Evolutionary conservation across 1,284 basidiomycete genomes (phyloP), one percentile per base, ranked within the genome.

Genomic region (Ustilago loliicola): DNA sequence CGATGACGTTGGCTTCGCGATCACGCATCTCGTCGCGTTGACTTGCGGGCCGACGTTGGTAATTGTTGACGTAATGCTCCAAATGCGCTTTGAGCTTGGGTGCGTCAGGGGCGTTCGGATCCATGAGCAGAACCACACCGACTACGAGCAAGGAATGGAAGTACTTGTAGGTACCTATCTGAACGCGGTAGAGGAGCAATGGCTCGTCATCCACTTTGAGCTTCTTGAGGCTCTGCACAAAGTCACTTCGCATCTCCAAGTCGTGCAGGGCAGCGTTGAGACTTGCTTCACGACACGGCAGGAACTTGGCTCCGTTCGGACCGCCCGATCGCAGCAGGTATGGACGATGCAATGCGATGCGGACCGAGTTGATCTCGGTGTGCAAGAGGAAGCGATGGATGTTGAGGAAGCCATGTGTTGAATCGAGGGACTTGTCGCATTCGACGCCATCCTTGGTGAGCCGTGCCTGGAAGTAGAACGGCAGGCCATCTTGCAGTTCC

Each of bases 331-430:
- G 66, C 30, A 85, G 70, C 21, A 85, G 60, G 60, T 76, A 83
- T 0, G 83, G 81, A 11, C 82, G 80, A 60, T 84, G 81, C 25
- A 84, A 61, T 1, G 77, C 72, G 17, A 81, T 73, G 4, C 76
- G 51, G 19, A 80, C 69, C 55, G 82, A 80, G 57, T 74, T 69
- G 76, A 84, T 73, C 56, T 85, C 82, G 59, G 77, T 80, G 52
- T 81, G 77, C 27, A 83, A 53, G 21, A 82, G 69, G 58, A 75
- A 81, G 57, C 82, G 83, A 50, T 84, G 83, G 21, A 80, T 62
- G 47, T 75, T 68, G 54, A 84, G 64, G 42, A 78, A 83, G 45
- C 75, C 72, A 40, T 76, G 83, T 32, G 58, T 66, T 8, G 63
- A 59, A 55, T 84, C 82, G 58, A 80, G 78, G 15, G 67, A 77